Evolutionary conservation across 2,329 filamentous ascomycete species (phyloP), one percentile per base, ranked within the genome.

Genomic region (Botrytis byssoidea): DNA sequence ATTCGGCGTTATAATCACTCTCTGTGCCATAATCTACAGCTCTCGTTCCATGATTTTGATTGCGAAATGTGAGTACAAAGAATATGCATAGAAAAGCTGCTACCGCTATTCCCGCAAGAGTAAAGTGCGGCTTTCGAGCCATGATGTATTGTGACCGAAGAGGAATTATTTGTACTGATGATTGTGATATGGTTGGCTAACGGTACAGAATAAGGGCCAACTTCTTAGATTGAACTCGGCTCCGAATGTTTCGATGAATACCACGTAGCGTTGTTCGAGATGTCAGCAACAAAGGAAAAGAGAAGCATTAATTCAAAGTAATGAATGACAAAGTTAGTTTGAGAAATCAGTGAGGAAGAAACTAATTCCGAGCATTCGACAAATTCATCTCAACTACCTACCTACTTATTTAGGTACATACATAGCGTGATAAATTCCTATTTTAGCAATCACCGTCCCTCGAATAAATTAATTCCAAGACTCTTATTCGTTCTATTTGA

Each of bases 31-130:
- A 77, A 42, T 78, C 75, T 14, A 77, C 72, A 74, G 76, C 70
- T 64, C 73, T 67, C n/a, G 74, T 71, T 22, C 75, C 77, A 20
- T 79, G 75, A 29, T 71, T 55, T 44, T 75, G 68, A 32, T 71
- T 74, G 12, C 77, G 74, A 61, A 81, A 80, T 74, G 81, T 81
- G 76, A 87, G 85, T 72, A 89, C 87, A 77, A 90, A 87, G 76
- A 88, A 84, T 76, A 91, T 87, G 59, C 88, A 87, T 73, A 92
- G 77, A 78, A 88, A 85, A 71, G 91, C 85, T 75, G 87, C 82
- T 74, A 87, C 83, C 77, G 89, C 84, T 77, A 86, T 85, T 77
- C 91, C 79, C 67, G 89, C 80, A 75, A 91, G 79, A 68, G 88
- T 79, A 44, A 88, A 84, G 74, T 90, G 81, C 77, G 89, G 77